phyloP scores from a whole-genome alignment of 1,139 yeast species.

The Eremothecium cymbalariae region DNA sequence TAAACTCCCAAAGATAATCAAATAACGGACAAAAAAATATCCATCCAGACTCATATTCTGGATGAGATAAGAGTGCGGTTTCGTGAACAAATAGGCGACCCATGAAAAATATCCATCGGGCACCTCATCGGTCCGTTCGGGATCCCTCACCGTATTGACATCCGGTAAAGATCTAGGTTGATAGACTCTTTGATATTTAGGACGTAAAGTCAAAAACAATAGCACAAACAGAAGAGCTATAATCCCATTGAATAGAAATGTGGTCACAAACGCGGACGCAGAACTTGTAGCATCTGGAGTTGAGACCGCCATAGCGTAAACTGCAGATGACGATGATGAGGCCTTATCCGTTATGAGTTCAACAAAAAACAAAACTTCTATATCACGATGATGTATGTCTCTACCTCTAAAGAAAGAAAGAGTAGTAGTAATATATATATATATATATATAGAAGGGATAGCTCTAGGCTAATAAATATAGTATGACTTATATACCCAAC shows the following conservation, averaged over 20 bases:
- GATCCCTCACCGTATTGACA: constrained; percentile 38
- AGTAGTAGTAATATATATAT: too few species aligned
- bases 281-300: constrained; percentile 32
- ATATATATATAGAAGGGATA: too few species aligned
- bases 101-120: constrained; percentile 51
- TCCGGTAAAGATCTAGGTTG: constrained; percentile 66
- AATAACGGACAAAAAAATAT: constrained; percentile 71
- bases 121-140: constrained; percentile 44
- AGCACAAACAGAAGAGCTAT: constrained; percentile 49
- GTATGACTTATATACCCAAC: too few species aligned
- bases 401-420: too few species aligned
- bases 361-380: too few species aligned
- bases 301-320: too few species aligned
- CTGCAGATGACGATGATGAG: too few species aligned
- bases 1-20: constrained; percentile 53
- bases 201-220: constrained; percentile 57
- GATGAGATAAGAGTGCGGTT: constrained; percentile 60
- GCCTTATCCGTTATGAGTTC: too few species aligned
- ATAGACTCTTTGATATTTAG: constrained; percentile 61
- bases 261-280: constrained; percentile 45
- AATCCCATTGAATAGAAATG: constrained; percentile 48
- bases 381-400: too few species aligned
- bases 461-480: too few species aligned
- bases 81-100: constrained; percentile 43
- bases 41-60: constrained; percentile 85